Base-by-base conservation (phyloP, 208 protist species). In the Endotrypanum monterogeii region DNA sequence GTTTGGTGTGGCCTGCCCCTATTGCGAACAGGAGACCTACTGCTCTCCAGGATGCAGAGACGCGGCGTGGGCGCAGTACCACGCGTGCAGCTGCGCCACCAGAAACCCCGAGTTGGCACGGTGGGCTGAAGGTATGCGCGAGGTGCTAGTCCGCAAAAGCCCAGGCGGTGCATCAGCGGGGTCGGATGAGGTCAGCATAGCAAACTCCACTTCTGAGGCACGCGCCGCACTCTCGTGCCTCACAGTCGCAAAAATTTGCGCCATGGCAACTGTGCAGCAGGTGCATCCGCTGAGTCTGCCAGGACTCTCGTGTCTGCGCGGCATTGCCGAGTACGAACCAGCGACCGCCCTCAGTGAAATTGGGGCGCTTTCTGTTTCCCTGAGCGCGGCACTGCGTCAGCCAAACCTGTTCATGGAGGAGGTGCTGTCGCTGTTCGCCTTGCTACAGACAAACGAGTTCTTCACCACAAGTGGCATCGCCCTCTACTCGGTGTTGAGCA, bases 401-500 rank as follows among this genome's bases (percentile, higher is more conserved):
- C 78, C 89, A 9, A 83, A 95, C 68, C 72, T 97, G 14, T 94
- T 86, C 80, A 94, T 97, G 87, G 90, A 97, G 73, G 90, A 97
- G 71, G 62, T 97, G 0, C 79, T 97, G 6, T 93, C 93, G 0
- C 73, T 97, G 3, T 95, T 97, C 73, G 93, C 90, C 56, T 41
- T 97, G 67, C 71, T 94, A 39, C 93, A 95, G 72, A 94, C 88
- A 18, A 97, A 97, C 81, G 90, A 97, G 80, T 92, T 95, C 62
- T 79, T 94, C 25, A 46, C 69, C 7, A 57, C 57, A 1, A 84
- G 83, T 35, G 89, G 89, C 18, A 73, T 87, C 37, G 89, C 89
- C 12, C 76, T 97, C 7, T 97, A 94, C 71, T 80, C 86, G 6
- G 71, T 78, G 25, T 77, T 94, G 28, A 91, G 86, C 39, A 76